Evolutionary conservation across 768 basidiomycete species (phyloP), one percentile per base, ranked within the genome.

Genomic region (Pisolithus microcarpus): DNA sequence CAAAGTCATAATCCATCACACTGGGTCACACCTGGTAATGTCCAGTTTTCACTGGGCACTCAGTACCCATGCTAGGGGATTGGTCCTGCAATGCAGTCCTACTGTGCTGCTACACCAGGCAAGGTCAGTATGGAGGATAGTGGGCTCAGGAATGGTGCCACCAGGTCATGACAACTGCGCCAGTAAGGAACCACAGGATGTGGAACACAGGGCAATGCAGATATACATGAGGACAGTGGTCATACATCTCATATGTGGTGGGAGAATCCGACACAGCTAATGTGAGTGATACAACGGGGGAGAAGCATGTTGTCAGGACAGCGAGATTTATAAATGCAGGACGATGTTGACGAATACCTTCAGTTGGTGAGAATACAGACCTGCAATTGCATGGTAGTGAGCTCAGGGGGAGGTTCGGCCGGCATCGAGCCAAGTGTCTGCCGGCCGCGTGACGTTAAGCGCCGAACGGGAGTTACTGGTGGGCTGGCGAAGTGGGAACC

Each of bases 161-260:
- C 54, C 65, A 68, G 19, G 64, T 61, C 0, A 70, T 68, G 24
- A 55, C 58, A 2, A 67, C 69, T 5, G 79, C 84, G 53, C 85
- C 86, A 56, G 85, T 18, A 57, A 75, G 8, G 72, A 87, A 85
- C 85, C 85, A 87, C 62, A 87, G 28, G 49, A 85, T 39, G 55
- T 85, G 82, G 42, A 78, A 78, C n/a, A 78, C 77, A 5, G 75
- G 61, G 49, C 70, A 64, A 45, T 65, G 66, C 54, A 63, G 48
- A 24, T 57, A 53, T 38, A 59, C 5, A 46, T 59, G 55, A 1
- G 52, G 47, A 50, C n/a, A n/a, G n/a, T 62, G 57, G 0, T 56
- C 55, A 34, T 62, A 46, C 67, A 68, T 68, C 50, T 4, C 13
- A 26, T 24, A 15, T 7, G 43, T 42, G 47, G 39, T 31, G 24